Percentiles rank a stretch among this genome's conserved stretches.
Conservation (phyloP, 148 eudicot genomes). For the Amaranthus hypochondriacus region DNA sequence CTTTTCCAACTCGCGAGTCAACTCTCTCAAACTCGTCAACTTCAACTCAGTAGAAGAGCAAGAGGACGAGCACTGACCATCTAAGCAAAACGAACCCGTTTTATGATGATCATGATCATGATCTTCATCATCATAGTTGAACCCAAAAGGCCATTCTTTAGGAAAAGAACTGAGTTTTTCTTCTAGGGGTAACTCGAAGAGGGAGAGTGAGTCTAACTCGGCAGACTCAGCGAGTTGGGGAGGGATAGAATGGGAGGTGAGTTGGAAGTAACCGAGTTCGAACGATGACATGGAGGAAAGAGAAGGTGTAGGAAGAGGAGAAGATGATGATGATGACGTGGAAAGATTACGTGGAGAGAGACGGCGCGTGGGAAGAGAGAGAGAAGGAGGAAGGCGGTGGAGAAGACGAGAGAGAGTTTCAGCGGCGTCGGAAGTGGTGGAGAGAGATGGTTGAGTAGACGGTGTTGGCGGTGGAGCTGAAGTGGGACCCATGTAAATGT, state of each 20-base stretch:
- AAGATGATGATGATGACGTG: conserved; percentile 16
- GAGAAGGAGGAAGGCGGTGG: conserved; percentile 73
- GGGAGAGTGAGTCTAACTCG: conserved; percentile 46
- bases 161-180: conserved; percentile 39
- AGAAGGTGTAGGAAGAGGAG: background rate
- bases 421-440: conserved; percentile 27
- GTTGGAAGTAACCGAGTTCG: conserved; percentile 64
- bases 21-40: conserved; percentile 37
- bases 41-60: conserved; percentile 27
- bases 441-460: conserved; percentile 36
- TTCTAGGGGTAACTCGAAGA: conserved; percentile 35
- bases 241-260: conserved; percentile 41
- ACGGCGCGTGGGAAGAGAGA: conserved; percentile 59
- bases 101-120: conserved; percentile 26
- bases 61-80: conserved; percentile 29
- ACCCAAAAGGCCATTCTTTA: conserved; percentile 59
- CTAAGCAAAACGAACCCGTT: conserved; percentile 45
- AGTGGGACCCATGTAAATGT: conserved; percentile 36
- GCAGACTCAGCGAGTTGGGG: conserved; percentile 51
- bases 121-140: conserved; percentile 28
- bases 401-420: conserved; percentile 50
- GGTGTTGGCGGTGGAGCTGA: conserved; percentile 87
- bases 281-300: background rate
- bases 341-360: conserved; percentile 24
- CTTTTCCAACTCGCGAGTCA: conserved; percentile 51